phyloP scores from a whole-genome alignment of 2,329 filamentous ascomycete species.

The Xylaria sp. region DNA sequence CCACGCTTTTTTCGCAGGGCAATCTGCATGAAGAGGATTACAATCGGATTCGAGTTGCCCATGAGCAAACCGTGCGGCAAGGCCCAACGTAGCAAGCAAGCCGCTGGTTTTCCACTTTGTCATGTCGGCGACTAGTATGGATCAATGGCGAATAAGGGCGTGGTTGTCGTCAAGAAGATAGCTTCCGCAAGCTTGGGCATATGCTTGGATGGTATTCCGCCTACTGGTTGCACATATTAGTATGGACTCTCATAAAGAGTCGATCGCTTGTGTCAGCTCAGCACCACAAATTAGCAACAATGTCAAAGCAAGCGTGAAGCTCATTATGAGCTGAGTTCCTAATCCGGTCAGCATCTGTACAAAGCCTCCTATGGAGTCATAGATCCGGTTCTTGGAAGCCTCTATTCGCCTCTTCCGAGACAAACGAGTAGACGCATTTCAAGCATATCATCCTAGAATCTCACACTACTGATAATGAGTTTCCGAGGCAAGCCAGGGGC shows the following conservation, averaged over 20 bases:
- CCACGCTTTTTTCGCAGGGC: conserved; percentile 28
- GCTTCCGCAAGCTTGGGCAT: background rate
- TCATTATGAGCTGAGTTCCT: conserved; percentile 18
- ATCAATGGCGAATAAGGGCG: conserved; percentile 17
- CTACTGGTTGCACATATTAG: conserved; percentile 22
- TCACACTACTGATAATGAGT: conserved; percentile 6
- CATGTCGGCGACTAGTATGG: conserved; percentile 24
- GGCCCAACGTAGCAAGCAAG: conserved; percentile 24
- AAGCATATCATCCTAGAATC: background rate
- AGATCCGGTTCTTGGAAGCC: conserved; percentile 2
- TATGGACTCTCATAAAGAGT: conserved; percentile 26
- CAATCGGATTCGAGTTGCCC: conserved; percentile 30
- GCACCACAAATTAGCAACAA: conserved; percentile 19
- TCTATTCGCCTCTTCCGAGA: conserved; percentile 8
- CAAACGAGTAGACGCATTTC: background rate
- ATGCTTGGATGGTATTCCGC: conserved; percentile 1
- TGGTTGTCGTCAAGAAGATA: conserved; percentile 16
- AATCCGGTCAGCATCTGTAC: conserved; percentile 22
- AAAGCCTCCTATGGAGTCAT: conserved; percentile 1
- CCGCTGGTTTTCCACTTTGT: conserved; percentile 23
- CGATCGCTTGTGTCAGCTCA: conserved; percentile 22
- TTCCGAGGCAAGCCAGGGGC: conserved; percentile 1
- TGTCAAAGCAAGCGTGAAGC: conserved; percentile 27
- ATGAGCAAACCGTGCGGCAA: conserved; percentile 21
- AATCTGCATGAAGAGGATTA: conserved; percentile 27